These are phyloP conservation scores for Globisporangium cystogenes DNA, from an alignment of 352 stramenopile species.

Conservation along the genomic window DNA sequence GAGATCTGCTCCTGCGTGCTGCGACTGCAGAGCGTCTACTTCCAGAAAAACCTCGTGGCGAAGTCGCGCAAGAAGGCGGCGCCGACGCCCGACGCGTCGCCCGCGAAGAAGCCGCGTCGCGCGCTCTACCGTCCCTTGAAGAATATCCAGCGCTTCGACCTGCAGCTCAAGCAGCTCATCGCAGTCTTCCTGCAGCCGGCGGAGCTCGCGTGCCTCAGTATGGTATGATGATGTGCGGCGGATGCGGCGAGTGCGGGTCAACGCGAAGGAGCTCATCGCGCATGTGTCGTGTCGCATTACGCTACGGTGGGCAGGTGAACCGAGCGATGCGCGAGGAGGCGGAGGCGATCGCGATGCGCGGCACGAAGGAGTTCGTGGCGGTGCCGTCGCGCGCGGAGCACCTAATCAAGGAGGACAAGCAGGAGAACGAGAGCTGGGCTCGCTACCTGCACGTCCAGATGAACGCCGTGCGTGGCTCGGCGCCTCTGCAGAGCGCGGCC, in stretches of 20 bases:
- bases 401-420: constrained; percentile 46
- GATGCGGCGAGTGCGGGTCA: background rate
- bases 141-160: constrained; percentile 45
- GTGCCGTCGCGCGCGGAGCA: constrained; percentile 20
- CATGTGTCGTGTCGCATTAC: constrained; percentile 11
- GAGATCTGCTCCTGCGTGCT: constrained; percentile 63
- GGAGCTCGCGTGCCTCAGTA: constrained; percentile 43
- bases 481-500: background rate
- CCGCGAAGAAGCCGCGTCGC: constrained; percentile 1
- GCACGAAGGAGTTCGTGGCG: constrained; percentile 30
- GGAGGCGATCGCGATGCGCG: constrained; percentile 44
- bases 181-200: constrained; percentile 31
- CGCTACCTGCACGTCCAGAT: constrained; percentile 68
- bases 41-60: constrained; percentile 49
- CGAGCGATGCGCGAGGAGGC: constrained; percentile 31
- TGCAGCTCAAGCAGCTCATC: constrained; percentile 44
- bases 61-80: constrained; percentile 20
- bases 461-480: constrained; percentile 40
- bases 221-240: constrained; percentile 31
- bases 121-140: constrained; percentile 19
- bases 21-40: constrained; percentile 59
- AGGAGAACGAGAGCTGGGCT: constrained; percentile 44
- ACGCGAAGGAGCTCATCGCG: background rate
- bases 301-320: constrained; percentile 33
- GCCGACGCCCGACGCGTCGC: background rate